A percentile compares a stretch with the other conserved stretches of the same genome.
phyloP scores from a whole-genome alignment of 1,284 basidiomycete genomes.

The Fomitopsis palustris region DNA sequence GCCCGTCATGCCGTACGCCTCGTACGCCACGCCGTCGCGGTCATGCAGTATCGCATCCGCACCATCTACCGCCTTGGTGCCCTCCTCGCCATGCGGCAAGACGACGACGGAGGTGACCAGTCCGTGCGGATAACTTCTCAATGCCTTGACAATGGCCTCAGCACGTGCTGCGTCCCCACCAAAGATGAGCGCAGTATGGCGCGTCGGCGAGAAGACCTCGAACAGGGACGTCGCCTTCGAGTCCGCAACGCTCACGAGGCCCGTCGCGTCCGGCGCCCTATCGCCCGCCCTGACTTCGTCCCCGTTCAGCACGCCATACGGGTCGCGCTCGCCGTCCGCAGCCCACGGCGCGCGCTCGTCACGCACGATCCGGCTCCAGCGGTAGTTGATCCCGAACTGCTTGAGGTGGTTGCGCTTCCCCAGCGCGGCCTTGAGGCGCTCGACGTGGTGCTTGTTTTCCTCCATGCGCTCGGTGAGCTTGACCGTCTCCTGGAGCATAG shows the following conservation, averaged over 20 bases:
- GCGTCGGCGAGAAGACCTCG: conserved; percentile 17
- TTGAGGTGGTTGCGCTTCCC: conserved; percentile 22
- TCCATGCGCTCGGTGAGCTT: not conserved
- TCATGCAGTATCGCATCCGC: not conserved
- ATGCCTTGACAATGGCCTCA: not conserved
- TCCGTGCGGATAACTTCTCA: conserved; percentile 9
- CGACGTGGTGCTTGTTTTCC: not conserved
- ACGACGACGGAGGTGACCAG: conserved; percentile 9
- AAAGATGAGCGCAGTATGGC: conserved; percentile 28
- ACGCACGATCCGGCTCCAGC: conserved; percentile 41
- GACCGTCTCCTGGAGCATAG: conserved; percentile 23
- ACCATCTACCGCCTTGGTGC: not conserved
- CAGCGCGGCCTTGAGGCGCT: conserved; percentile 1
- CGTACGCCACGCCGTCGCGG: not conserved
- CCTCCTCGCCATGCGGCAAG: not conserved
- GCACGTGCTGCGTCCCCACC: not conserved
- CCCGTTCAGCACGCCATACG: no score
- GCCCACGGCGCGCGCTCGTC: conserved; percentile 26
- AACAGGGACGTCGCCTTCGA: conserved; percentile 17
- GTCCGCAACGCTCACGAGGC: conserved; percentile 13
- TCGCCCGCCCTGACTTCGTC: conserved; percentile 17
- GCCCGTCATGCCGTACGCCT: not conserved
- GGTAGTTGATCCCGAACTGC: conserved; percentile 44
- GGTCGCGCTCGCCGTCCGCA: no score
- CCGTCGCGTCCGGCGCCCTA: conserved; percentile 38